phyloP scores from a whole-genome alignment of 1,139 yeast species.

The Candida freyschussii region DNA sequence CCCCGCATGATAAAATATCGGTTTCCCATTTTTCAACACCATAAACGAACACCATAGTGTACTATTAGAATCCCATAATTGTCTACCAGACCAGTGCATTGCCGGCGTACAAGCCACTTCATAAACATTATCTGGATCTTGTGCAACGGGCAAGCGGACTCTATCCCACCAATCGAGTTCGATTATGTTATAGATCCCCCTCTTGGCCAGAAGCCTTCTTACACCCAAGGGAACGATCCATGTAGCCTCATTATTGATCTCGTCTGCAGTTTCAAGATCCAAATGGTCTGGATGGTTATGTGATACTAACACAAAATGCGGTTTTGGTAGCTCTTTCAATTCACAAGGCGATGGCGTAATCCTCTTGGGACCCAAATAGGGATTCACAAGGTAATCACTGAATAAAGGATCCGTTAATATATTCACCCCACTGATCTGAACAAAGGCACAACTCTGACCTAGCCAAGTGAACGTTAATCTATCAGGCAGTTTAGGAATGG shows the following conservation, averaged over 20 bases:
- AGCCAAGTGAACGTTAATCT: slow-evolving; percentile 79
- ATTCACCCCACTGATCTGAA: slow-evolving; percentile 68
- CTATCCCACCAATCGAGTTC: slow-evolving; percentile 96
- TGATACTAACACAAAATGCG: slow-evolving; percentile 74
- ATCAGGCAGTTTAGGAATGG: slow-evolving; percentile 33
- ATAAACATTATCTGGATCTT: slow-evolving; percentile 44
- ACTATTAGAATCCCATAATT: slow-evolving; percentile 67
- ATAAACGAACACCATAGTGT: slow-evolving; percentile 88
- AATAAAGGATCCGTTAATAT: slow-evolving; percentile 84
- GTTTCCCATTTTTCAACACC: slow-evolving; percentile 57
- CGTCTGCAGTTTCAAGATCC: slow-evolving; percentile 60
- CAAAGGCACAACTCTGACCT: slow-evolving; percentile 82
- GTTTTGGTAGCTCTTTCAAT: slow-evolving; percentile 55
- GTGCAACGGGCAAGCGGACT: slow-evolving; percentile 37
- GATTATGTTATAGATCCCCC: slow-evolving; percentile 42
- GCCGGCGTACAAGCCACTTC: slow-evolving; percentile 89
- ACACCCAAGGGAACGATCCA: slow-evolving; percentile 92
- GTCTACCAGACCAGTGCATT: slow-evolving; percentile 96
- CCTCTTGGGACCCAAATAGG: slow-evolving; percentile 74
- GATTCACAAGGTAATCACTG: slow-evolving; percentile 59
- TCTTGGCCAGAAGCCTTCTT: slow-evolving; percentile 49
- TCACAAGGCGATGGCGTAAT: slow-evolving; percentile 68
- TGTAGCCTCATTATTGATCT: slow-evolving; percentile 38
- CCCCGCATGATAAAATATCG: slow-evolving; percentile 85
- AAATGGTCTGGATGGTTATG: slow-evolving; percentile 96